A percentile compares a stretch with the other conserved stretches of the same genome.
These are phyloP conservation scores for Dovyalis caffra DNA, from an alignment of 345 rosid species.

Conservation along the genomic window DNA sequence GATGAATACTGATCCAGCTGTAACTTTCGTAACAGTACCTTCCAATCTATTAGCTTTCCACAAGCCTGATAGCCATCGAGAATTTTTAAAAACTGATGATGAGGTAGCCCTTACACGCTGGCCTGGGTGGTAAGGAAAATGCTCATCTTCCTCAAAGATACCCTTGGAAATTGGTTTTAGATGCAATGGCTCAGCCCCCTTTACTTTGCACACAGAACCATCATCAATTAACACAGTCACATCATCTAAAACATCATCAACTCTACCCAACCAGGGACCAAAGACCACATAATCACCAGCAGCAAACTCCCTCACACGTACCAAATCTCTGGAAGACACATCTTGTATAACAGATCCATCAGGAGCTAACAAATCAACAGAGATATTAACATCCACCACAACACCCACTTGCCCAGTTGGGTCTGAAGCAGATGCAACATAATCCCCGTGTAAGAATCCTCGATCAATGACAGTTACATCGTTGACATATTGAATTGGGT, in stretches of 20 bases:
- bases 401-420: slow-evolving; percentile 93
- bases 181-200: slow-evolving; percentile 75
- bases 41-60: slow-evolving; percentile 88
- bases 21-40: slow-evolving; percentile 91
- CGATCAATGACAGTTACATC: slow-evolving; percentile 75
- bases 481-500: slow-evolving; percentile 58
- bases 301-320: slow-evolving; percentile 82
- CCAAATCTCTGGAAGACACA: slow-evolving; percentile 64
- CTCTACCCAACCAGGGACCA: slow-evolving; percentile 94
- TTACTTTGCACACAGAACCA: slow-evolving; percentile 87
- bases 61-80: slow-evolving; percentile 78
- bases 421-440: slow-evolving; percentile 74
- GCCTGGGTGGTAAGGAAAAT: slow-evolving; percentile 86
- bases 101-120: slow-evolving; percentile 91
- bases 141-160: slow-evolving; percentile 76
- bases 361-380: slow-evolving; percentile 68
- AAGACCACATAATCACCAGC: slow-evolving; percentile 87
- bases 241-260: slow-evolving; percentile 89
- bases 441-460: slow-evolving; percentile 89
- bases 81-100: slow-evolving; percentile 77
- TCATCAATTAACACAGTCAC: slow-evolving; percentile 94
- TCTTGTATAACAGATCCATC: slow-evolving; percentile 64
- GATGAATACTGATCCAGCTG: slow-evolving; percentile 78
- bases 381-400: slow-evolving; percentile 68
- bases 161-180: slow-evolving; percentile 71